Conservation (phyloP, 2,329 filamentous ascomycete genomes). For the Venturia carpophila region DNA sequence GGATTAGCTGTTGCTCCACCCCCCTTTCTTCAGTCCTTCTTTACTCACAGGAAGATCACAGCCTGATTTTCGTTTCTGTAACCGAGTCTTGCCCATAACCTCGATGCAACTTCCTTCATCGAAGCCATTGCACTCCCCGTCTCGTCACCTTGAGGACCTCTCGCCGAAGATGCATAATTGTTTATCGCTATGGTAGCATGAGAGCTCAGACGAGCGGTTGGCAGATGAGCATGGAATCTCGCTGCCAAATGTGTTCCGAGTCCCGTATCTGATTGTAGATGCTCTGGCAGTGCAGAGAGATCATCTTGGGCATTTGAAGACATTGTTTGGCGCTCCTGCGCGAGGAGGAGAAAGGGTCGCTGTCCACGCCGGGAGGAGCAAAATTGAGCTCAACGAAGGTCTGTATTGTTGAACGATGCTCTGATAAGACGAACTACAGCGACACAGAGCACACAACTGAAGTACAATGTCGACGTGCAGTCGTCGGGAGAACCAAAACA, state of each 20-base stretch:
- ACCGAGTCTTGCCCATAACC: constrained; percentile 78
- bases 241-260: constrained; percentile 75
- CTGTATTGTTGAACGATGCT: neutral
- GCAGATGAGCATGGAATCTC: constrained; percentile 85
- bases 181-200: constrained; percentile 89
- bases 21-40: neutral
- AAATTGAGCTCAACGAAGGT: neutral
- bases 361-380: neutral
- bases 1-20: neutral
- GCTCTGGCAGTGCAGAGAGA: constrained; percentile 77
- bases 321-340: constrained; percentile 11
- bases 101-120: constrained; percentile 82
- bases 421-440: neutral
- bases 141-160: constrained; percentile 82
- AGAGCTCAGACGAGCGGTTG: constrained; percentile 81
- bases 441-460: neutral
- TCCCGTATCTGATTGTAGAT: constrained; percentile 69
- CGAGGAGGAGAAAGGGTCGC: neutral
- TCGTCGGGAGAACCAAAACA: neutral
- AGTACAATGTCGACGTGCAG: neutral
- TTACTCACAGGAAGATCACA: constrained; percentile 77
- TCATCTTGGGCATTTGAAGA: constrained; percentile 46
- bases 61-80: constrained; percentile 89
- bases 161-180: constrained; percentile 83
- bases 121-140: constrained; percentile 88